Evolutionary conservation across 345 rosid genomes (phyloP).

Genomic region (Alliaria petiolata): DNA sequence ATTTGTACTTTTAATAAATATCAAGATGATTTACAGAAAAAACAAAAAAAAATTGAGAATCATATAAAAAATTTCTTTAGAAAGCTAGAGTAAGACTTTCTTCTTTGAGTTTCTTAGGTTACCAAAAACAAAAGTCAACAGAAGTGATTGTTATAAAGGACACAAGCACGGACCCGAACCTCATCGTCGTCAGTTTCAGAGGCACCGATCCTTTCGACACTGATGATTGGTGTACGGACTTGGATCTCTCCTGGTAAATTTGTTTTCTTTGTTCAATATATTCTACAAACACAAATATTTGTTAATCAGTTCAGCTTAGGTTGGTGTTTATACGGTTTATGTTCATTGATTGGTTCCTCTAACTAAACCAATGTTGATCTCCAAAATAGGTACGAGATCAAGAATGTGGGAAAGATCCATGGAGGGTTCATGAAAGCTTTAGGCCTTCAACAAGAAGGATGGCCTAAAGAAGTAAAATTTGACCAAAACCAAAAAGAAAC

Average conservation of each 20-base stretch:
- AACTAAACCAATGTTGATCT: background rate
- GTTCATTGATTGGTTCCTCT: background rate
- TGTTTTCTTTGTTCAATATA: background rate
- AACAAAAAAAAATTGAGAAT: too few species aligned
- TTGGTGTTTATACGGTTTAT: background rate
- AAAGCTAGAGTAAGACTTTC: background rate
- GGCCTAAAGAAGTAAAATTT: slow-evolving; percentile 34
- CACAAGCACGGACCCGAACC: slow-evolving; percentile 35
- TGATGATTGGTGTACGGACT: slow-evolving; percentile 42
- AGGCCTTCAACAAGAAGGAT: slow-evolving; percentile 48
- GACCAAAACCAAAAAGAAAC: slow-evolving; percentile 16
- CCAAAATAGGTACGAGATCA: slow-evolving; percentile 32
- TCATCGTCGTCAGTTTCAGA: slow-evolving; percentile 53
- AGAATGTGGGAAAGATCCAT: slow-evolving; percentile 50
- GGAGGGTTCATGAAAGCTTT: slow-evolving; percentile 60
- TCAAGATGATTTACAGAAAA: background rate
- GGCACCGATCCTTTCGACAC: slow-evolving; percentile 63
- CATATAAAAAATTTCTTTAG: background rate
- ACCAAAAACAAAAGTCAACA: slow-evolving; percentile 35
- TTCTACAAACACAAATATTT: background rate
- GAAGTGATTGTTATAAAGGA: slow-evolving; percentile 51
- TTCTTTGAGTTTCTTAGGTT: slow-evolving; percentile 19
- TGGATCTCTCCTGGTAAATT: slow-evolving; percentile 55
- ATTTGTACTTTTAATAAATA: background rate
- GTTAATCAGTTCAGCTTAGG: background rate